Evolutionary conservation across 1,139 yeast genomes (phyloP).

Genomic region (Yamadazyma jaroonii): DNA sequence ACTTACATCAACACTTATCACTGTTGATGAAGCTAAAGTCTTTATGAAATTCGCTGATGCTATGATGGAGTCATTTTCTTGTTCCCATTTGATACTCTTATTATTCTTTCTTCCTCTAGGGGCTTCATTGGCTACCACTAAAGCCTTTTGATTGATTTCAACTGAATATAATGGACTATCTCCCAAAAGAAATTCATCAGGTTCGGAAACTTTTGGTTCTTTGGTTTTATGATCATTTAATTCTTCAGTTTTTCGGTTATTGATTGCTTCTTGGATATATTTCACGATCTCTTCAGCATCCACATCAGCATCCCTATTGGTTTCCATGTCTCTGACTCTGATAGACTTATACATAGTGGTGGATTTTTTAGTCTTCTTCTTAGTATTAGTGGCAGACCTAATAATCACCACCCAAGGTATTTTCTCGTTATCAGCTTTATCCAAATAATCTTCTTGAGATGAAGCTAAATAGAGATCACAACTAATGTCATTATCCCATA

Average conservation of each 20-base stretch:
- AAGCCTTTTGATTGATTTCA: slow-evolving; percentile 56
- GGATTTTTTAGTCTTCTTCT: slow-evolving; percentile 33
- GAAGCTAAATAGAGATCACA: slow-evolving; percentile 56
- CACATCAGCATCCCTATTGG: slow-evolving; percentile 65
- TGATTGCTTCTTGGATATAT: slow-evolving; percentile 46
- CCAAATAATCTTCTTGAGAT: slow-evolving; percentile 66
- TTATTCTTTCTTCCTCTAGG: slow-evolving; percentile 69
- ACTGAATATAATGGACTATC: slow-evolving; percentile 30
- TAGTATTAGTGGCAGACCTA: slow-evolving; percentile 49
- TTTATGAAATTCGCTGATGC: slow-evolving; percentile 57
- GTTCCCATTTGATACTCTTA: slow-evolving; percentile 76
- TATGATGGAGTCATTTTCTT: slow-evolving; percentile 68
- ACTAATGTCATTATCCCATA: slow-evolving; percentile 72
- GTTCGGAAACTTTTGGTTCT: slow-evolving; percentile 3
- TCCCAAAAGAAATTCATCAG: slow-evolving; percentile 16
- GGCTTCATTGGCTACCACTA: slow-evolving; percentile 67
- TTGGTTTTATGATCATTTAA: slow-evolving; percentile 4
- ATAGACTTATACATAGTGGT: slow-evolving; percentile 60
- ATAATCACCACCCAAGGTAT: slow-evolving; percentile 73
- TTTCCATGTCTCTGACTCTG: slow-evolving; percentile 60
- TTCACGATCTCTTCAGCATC: slow-evolving; percentile 62
- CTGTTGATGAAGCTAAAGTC: slow-evolving; percentile 60
- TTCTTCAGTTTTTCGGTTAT: slow-evolving; percentile 18
- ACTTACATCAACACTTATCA: slow-evolving; percentile 70
- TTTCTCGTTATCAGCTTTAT: slow-evolving; percentile 65